phyloP scores from a whole-genome alignment of 805 yeast genomes.

The Starmerella gropengiesseri region DNA sequence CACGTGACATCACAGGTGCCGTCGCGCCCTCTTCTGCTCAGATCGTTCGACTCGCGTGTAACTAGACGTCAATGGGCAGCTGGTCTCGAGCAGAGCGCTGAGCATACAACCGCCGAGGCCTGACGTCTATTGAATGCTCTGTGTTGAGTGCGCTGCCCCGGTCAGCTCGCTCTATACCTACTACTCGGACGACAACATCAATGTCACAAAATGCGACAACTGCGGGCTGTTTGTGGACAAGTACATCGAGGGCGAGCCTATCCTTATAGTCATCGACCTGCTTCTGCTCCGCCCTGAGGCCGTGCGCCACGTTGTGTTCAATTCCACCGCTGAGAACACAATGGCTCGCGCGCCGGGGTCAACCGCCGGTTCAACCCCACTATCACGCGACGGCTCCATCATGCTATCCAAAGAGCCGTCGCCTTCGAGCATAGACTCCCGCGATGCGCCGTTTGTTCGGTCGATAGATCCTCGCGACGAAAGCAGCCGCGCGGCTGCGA shows the following conservation, averaged over 20 bases:
- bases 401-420: neutral
- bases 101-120: too few species aligned
- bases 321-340: slow-evolving; percentile 33
- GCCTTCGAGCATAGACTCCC: neutral
- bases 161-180: slow-evolving; percentile 55
- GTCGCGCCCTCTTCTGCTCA: too few species aligned
- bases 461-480: too few species aligned
- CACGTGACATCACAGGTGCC: too few species aligned
- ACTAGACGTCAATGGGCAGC: too few species aligned
- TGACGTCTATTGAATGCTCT: too few species aligned
- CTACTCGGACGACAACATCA: slow-evolving; percentile 68
- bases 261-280: slow-evolving; percentile 71
- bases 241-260: slow-evolving; percentile 82
- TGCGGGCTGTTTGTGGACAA: slow-evolving; percentile 76
- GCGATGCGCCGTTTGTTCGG: neutral
- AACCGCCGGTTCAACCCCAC: neutral
- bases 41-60: too few species aligned
- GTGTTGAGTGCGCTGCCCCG: slow-evolving; percentile 73
- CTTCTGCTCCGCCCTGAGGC: slow-evolving; percentile 75
- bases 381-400: neutral
- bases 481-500: too few species aligned
- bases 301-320: slow-evolving; percentile 69
- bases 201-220: slow-evolving; percentile 59
- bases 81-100: too few species aligned
- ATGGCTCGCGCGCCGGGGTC: neutral